Base-by-base conservation (phyloP, 176 grass and related monocot genomes). In the Phragmites australis region DNA sequence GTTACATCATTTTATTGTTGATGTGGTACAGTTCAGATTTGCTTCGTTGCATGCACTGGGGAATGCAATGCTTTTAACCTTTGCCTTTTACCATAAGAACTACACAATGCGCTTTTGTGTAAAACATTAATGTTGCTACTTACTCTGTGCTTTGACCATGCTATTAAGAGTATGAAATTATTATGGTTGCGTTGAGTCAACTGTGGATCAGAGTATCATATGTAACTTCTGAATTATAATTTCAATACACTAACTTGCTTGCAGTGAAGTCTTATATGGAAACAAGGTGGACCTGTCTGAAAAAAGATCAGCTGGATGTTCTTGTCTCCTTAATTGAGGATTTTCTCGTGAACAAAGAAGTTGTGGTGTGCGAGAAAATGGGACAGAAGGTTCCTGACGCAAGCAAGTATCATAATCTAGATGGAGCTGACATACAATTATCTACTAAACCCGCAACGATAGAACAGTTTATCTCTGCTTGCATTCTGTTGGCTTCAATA, bases 401-500 rank as follows among this genome's bases (percentile, higher is more conserved):
- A 71, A 68, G 30, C 60, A 78, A 71, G 6, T 45, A 59, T 65
- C 16, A 61, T 71, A 57, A 52, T 13, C 43, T 77, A 25, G 82
- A 90, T 72, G 85, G 77, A 57, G 29, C 67, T 67, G 70, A 48
- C 44, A 65, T 83, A 58, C 79, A 75, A 62, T 50, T 92, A 47
- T 88, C 67, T 18, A 55, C 79, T 29, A 75, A 59, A 70, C 54
- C 86, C 77, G 85, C 90, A 37, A 90, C 82, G 29, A 74, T 31
- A 74, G 53, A 80, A 83, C 86, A 94, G 29, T 78, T 89, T 79
- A 85, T 91, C 30, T 88, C 91, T 62, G 87, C 80, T 70, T 92
- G 92, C 76, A 88, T 92, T 82, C 66, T 94, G 72, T 87, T 87
- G 18, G 88, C 83, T 82, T 94, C 83, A 25, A 56, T 98, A 70